Evolutionary conservation across 2,329 filamentous ascomycete genomes (phyloP).

Genomic region (Fusarium pseudoanthophilum): DNA sequence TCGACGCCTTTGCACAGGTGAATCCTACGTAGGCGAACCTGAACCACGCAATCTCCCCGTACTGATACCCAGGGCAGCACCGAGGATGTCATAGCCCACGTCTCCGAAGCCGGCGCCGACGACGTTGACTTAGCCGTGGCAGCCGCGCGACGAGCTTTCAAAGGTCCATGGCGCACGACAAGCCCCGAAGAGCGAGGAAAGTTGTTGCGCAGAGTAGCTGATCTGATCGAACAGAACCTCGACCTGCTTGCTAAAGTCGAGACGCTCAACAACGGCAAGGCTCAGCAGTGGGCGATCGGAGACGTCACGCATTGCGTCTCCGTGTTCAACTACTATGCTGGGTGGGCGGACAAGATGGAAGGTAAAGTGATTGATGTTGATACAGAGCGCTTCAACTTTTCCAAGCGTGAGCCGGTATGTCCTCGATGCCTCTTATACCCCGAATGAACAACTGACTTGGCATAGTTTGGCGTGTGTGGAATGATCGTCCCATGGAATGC

Average conservation of each 20-base stretch:
- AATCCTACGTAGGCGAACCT: background rate
- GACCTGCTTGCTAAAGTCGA: background rate
- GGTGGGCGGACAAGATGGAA: background rate
- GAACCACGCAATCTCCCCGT: fast-evolving
- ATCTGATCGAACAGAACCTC: background rate
- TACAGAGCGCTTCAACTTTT: background rate
- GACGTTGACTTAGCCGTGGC: background rate
- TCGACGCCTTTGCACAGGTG: background rate
- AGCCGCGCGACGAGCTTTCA: background rate
- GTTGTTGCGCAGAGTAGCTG: background rate
- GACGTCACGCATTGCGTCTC: background rate
- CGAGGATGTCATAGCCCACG: background rate
- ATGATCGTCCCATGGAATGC: background rate
- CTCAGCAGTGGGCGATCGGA: background rate
- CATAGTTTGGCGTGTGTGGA: background rate
- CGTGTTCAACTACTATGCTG: background rate
- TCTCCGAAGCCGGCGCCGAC: fast-evolving
- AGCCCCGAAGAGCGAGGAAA: background rate
- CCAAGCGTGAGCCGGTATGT: background rate
- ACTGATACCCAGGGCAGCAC: fast-evolving
- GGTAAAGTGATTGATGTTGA: background rate
- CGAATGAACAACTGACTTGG: background rate
- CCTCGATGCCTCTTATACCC: fast-evolving
- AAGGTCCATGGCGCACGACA: background rate
- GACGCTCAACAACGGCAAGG: background rate